Evolutionary conservation across 2,329 filamentous ascomycete genomes (phyloP), one percentile per base, ranked within the genome.

Genomic region (Apiospora sp.): DNA sequence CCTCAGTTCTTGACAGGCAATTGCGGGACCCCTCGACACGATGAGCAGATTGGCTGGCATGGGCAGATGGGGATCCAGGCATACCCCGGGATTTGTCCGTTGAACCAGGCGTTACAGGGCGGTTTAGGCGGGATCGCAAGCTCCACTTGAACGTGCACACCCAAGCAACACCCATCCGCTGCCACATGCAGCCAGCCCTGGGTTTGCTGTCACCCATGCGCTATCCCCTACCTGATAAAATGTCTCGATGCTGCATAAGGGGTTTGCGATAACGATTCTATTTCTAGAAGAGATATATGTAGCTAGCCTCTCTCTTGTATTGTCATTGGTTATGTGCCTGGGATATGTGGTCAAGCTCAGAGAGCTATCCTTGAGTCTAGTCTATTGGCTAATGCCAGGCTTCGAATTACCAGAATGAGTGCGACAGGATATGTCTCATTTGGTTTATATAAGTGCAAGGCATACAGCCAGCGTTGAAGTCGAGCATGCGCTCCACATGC

Each of bases 61-160:
- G 51, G 22, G n/a, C 48, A 13, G 22, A n/a, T 19, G 24, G 51
- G 51, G 27, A 13, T 27, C 24, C 24, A 27, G 30, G 30, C 27
- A n/a, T 37, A 64, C 58, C 58, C 58, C 58, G 58, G 58, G 58
- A 64, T 64, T 64, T 64, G 58, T n/a, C 34, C 34, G 54, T 61
- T 61, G 54, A 41, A 22, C 30, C 54, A 37, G 54, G 30, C 54
- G 34, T 64, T 64, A 64, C 34, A 64, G 58, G 58, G 58, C 34
- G 34, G 58, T 41, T 64, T 41, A 64, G 34, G 58, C 58, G 58
- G 58, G 58, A 64, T 64, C 8, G 22, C n/a, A 13, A 61, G 34
- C 34, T 41, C 58, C 58, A 64, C 58, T n/a, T 37, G 30, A n/a
- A 41, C 34, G 58, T 41, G 58, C 27, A 16, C 34, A 49, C 46